Conservation (phyloP, 768 basidiomycete species). For the Calocybe cyanea region DNA sequence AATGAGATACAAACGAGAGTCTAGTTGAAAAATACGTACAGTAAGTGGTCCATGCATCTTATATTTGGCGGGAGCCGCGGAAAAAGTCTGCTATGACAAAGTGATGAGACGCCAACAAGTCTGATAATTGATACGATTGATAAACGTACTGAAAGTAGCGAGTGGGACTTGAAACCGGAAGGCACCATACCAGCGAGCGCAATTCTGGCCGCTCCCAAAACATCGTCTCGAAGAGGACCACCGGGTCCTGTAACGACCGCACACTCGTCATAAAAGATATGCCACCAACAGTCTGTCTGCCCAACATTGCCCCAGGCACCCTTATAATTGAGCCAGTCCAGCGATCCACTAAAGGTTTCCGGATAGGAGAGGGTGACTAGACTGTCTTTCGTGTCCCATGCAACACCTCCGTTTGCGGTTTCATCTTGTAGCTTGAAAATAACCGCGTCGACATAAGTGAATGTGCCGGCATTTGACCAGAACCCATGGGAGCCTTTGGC, state of each 20-base stretch:
- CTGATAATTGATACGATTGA: too few species aligned
- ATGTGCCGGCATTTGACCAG: constrained; percentile 16
- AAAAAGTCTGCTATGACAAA: too few species aligned
- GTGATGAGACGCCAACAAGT: too few species aligned
- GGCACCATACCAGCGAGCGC: not conserved
- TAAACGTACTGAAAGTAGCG: constrained; percentile 14
- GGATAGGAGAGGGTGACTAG: constrained; percentile 13
- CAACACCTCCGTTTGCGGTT: constrained; percentile 13
- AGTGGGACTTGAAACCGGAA: constrained; percentile 1
- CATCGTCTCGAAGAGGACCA: constrained; percentile 15
- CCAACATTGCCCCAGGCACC: constrained; percentile 17
- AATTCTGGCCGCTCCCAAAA: constrained; percentile 8
- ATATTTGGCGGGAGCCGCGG: too few species aligned
- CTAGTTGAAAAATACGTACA: too few species aligned
- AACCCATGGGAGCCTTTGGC: constrained; percentile 17
- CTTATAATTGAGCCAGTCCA: constrained; percentile 17
- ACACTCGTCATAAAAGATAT: constrained; percentile 13
- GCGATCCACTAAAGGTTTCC: constrained; percentile 10
- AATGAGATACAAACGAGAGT: too few species aligned
- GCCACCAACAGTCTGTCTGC: constrained; percentile 16
- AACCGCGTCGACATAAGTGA: constrained; percentile 15
- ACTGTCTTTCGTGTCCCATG: constrained; percentile 14
- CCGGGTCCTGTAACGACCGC: constrained; percentile 14
- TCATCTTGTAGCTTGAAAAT: constrained; percentile 15
- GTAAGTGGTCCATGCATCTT: too few species aligned